Percentiles rank a stretch among this genome's conserved stretches.
phyloP scores from a whole-genome alignment of 1,139 yeast species.

The Lodderomyces pseudojiufengensis region DNA sequence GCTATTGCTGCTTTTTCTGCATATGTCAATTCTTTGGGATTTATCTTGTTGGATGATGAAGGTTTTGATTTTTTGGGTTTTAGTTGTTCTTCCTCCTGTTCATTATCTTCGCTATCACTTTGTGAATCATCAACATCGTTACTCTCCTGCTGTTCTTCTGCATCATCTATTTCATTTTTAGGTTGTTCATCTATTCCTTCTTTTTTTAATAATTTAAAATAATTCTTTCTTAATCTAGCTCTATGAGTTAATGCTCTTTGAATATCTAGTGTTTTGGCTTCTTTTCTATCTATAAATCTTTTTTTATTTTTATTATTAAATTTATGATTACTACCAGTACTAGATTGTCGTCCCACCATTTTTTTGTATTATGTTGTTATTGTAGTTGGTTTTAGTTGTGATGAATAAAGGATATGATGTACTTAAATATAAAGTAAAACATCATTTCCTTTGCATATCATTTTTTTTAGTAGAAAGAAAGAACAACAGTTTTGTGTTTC shows the following conservation, averaged over 20 bases:
- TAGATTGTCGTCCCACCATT: conserved; percentile 1
- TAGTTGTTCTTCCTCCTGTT: conserved; percentile 7
- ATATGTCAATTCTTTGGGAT: conserved; percentile 26
- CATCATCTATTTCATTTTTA: conserved; percentile 3
- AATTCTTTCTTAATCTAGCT: conserved; percentile 78
- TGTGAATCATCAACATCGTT: neutral
- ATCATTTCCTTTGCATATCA: too few species aligned
- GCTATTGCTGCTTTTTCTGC: conserved; percentile 48
- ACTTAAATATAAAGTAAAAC: too few species aligned
- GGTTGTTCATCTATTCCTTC: conserved; percentile 44
- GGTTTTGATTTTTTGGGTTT: conserved; percentile 13
- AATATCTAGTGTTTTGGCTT: conserved; percentile 54
- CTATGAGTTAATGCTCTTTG: conserved; percentile 73
- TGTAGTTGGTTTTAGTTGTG: too few species aligned
- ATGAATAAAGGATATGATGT: too few species aligned
- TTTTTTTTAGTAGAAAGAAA: too few species aligned
- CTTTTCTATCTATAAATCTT: conserved; percentile 37
- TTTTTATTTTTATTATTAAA: conserved; percentile 14
- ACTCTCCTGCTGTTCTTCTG: conserved; percentile 4
- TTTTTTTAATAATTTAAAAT: conserved; percentile 72
- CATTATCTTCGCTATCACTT: neutral
- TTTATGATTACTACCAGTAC: too few species aligned
- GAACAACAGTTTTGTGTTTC: too few species aligned
- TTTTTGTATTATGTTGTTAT: too few species aligned
- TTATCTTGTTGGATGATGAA: neutral